phyloP scores from a whole-genome alignment of 1,284 basidiomycete genomes.

The Microstroma glucosiphilum region DNA sequence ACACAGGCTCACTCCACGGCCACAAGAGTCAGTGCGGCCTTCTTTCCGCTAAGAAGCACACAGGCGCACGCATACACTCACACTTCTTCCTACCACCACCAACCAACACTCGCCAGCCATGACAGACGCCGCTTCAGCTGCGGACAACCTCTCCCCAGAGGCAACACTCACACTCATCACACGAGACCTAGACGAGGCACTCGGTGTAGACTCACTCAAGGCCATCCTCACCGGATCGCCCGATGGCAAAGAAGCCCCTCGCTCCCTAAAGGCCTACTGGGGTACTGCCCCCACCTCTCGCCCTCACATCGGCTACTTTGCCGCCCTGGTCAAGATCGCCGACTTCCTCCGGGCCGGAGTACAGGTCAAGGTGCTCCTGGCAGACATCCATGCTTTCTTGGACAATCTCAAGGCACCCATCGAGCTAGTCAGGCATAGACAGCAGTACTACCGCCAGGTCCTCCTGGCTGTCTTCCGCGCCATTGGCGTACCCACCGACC shows the following conservation, averaged over 20 bases:
- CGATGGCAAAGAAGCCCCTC: background rate
- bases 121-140: background rate
- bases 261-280: constrained; percentile 52
- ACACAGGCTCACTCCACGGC: too few species aligned
- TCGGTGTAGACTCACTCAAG: constrained; percentile 78
- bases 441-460: constrained; percentile 81
- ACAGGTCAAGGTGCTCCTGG: constrained; percentile 77
- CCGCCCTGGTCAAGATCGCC: constrained; percentile 88
- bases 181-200: constrained; percentile 75
- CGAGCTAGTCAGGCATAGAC: constrained; percentile 82
- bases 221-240: constrained; percentile 61
- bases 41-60: too few species aligned
- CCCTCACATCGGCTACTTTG: constrained; percentile 93
- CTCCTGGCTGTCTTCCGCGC: constrained; percentile 77
- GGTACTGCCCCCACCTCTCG: constrained; percentile 89
- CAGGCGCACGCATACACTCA: too few species aligned
- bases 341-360: constrained; percentile 91
- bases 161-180: constrained; percentile 80
- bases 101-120: background rate
- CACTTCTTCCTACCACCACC: background rate
- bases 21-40: too few species aligned
- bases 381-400: constrained; percentile 93
- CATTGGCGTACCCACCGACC: constrained; percentile 82
- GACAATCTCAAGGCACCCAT: constrained; percentile 96
- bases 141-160: constrained; percentile 51